A percentile compares a stretch with the other conserved stretches of the same genome.
Evolutionary conservation across 2,329 filamentous ascomycete species (phyloP).

Genomic region (Beauveria asiatica): DNA sequence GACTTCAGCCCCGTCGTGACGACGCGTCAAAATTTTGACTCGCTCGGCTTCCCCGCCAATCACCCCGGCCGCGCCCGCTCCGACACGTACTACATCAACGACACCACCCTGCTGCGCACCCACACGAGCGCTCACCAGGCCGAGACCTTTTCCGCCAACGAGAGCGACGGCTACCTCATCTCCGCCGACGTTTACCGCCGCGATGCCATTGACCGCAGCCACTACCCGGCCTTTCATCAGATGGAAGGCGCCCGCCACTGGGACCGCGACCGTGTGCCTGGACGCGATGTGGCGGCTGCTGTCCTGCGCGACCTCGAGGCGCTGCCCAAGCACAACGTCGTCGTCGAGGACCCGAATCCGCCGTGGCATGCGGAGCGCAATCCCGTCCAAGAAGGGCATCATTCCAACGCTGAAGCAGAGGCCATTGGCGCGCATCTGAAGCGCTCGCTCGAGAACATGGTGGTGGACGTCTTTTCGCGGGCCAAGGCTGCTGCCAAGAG

Average conservation of each 20-base stretch:
- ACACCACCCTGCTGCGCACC: conserved; percentile 74
- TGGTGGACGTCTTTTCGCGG: conserved; percentile 77
- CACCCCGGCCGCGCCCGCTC: conserved; percentile 81
- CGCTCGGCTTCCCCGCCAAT: conserved; percentile 80
- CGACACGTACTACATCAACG: conserved; percentile 94
- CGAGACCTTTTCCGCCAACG: conserved; percentile 65
- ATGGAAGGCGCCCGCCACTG: conserved; percentile 94
- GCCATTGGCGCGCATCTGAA: conserved; percentile 82
- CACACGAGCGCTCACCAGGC: conserved; percentile 93
- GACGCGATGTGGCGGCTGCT: conserved; percentile 50
- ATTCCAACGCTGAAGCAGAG: conserved; percentile 68
- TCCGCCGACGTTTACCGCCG: conserved; percentile 91
- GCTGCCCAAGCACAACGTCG: conserved; percentile 65
- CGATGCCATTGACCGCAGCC: conserved; percentile 88
- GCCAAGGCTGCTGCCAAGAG: conserved; percentile 58
- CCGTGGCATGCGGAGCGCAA: conserved; percentile 70
- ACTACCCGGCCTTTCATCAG: conserved; percentile 97
- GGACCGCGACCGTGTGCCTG: conserved; percentile 57
- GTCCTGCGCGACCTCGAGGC: conserved; percentile 62
- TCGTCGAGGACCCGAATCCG: conserved; percentile 77
- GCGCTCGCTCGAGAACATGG: conserved; percentile 78
- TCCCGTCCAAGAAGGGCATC: conserved; percentile 65
- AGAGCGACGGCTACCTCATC: conserved; percentile 75
- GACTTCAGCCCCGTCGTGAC: conserved; percentile 75
- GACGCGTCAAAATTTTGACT: conserved; percentile 87